phyloP scores from a whole-genome alignment of 2,329 filamentous ascomycete species.

The Pseudogymnoascus sp. region DNA sequence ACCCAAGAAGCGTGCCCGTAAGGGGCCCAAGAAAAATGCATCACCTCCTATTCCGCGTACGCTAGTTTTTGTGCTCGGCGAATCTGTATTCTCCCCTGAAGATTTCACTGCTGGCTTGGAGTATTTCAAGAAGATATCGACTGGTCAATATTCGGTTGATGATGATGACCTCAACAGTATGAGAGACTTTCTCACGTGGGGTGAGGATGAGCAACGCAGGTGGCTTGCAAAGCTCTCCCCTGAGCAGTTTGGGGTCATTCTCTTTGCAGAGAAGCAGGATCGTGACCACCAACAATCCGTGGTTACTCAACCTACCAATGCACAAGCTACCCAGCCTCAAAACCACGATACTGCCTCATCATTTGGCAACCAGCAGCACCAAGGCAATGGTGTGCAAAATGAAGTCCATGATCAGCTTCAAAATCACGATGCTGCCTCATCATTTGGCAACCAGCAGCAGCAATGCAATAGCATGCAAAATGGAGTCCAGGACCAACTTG shows the following conservation, averaged over 20 bases:
- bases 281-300: neutral
- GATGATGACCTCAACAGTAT: neutral
- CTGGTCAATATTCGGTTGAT: neutral
- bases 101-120: neutral
- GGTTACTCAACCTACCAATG: neutral
- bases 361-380: neutral
- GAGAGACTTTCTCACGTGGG: neutral
- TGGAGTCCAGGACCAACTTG: neutral
- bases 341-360: neutral
- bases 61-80: neutral
- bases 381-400: neutral
- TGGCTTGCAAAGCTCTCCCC: neutral
- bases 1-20: neutral
- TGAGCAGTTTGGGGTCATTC: neutral
- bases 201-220: neutral
- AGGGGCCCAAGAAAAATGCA: neutral
- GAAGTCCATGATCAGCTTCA: neutral
- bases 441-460: neutral
- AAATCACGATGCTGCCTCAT: too few relatives aligned
- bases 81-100: neutral
- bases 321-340: neutral
- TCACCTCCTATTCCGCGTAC: neutral
- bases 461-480: neutral
- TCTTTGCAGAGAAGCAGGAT: neutral
- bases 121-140: neutral